Base-by-base conservation (phyloP, 2,329 filamentous ascomycete species). In the Hymenoscyphus albidus region DNA sequence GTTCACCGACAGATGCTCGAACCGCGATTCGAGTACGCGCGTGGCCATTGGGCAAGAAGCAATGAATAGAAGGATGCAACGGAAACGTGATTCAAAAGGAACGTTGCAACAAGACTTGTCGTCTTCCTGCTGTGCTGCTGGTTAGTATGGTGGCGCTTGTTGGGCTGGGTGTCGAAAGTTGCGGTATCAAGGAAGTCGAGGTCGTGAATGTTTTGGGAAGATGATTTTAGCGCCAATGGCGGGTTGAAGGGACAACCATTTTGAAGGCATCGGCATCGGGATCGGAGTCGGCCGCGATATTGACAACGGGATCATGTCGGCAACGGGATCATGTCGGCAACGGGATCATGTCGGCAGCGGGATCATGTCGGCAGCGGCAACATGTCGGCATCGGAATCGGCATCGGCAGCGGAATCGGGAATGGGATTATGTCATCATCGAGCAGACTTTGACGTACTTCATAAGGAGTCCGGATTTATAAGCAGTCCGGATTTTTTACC, bases 1-100 rank as follows among this genome's bases (percentile, higher is more conserved):
- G 72, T 91, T 89, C 68, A 97, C 91, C 22, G 91, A 89, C 80
- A 97, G 86, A 78, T 88, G 89, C 86, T 97, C 93, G 75, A 98
- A 92, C 73, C 91, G 91, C 78, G 90, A 83, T 80, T 97, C 94
- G 58, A 98, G 83, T 61, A 86, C 87, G 71, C 91, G 86, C 65
- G 90, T 85, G 69, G 93, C 86, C 90, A 94, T 88, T 66, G 38
- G 48, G 35, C 18, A 16, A 39, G 7, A 35, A 35, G 35, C 35
- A 35, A 35, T 35, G n/a, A 51, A 12, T 1, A 4, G 18, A 22
- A 51, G 9, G 14, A 51, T 51, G 18, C n/a, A 51, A 22, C 3
- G 44, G n/a, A 51, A 51, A 3, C 27, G 44, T 18, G n/a, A 51
- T 51, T 16, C 16, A 51, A 18, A 51, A 51, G 10, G 44, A 51